phyloP scores from a whole-genome alignment of 768 basidiomycete species.

The Mycena floridula region DNA sequence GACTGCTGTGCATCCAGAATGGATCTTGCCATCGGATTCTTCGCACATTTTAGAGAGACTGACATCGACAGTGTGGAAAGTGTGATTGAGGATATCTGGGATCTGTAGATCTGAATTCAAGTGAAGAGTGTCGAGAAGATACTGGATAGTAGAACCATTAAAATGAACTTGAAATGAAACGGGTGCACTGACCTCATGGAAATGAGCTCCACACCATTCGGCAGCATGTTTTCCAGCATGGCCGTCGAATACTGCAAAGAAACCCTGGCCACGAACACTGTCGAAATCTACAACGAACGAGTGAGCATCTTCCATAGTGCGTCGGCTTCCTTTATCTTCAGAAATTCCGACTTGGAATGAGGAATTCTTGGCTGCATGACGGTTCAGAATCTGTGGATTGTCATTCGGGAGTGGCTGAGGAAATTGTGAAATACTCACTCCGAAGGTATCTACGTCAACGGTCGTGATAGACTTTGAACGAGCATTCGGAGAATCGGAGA shows the following conservation, averaged over 20 bases:
- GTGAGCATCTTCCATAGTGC: slow-evolving; percentile 97
- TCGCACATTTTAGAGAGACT: slow-evolving; percentile 80
- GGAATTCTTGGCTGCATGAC: slow-evolving; percentile 62
- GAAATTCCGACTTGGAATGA: slow-evolving; percentile 67
- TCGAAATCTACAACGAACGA: slow-evolving; percentile 95
- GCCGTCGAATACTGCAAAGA: slow-evolving; percentile 97
- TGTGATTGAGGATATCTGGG: slow-evolving; percentile 87
- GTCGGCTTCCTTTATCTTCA: slow-evolving; percentile 84
- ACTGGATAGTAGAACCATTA: slow-evolving; percentile 4
- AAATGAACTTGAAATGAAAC: slow-evolving; percentile 1
- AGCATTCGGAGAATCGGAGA: slow-evolving; percentile 66
- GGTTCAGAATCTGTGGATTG: slow-evolving; percentile 56
- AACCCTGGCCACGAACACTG: slow-evolving; percentile 88
- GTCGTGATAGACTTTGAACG: slow-evolving; percentile 77
- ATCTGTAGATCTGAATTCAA: slow-evolving; percentile 52
- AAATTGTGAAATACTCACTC: slow-evolving; percentile 44
- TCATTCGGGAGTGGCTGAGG: not conserved
- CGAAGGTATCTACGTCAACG: slow-evolving; percentile 72
- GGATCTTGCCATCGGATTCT: slow-evolving; percentile 85
- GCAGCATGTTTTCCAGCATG: slow-evolving; percentile 99
- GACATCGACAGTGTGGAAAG: slow-evolving; percentile 90
- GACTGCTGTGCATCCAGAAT: slow-evolving; percentile 96
- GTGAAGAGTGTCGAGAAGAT: slow-evolving; percentile 36
- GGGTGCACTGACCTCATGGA: slow-evolving; percentile 70
- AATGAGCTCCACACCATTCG: slow-evolving; percentile 97